A percentile compares a stretch with the other conserved stretches of the same genome.
Evolutionary conservation across 116 monocot species (phyloP).

Genomic region (Iris pallida): DNA sequence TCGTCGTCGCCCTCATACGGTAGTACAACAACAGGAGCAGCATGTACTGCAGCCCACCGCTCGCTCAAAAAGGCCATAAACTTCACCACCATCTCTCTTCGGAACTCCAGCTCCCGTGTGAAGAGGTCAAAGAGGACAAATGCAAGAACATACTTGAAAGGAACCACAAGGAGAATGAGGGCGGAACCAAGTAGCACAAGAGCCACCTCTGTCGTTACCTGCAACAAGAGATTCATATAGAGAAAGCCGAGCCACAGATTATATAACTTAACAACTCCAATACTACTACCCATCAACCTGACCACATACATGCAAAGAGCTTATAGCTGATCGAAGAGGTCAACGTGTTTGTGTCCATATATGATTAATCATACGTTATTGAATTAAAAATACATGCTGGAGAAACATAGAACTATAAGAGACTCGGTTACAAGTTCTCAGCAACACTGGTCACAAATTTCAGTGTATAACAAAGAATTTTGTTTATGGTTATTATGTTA

Average conservation of each 20-base stretch:
- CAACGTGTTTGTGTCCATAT: too few relatives aligned
- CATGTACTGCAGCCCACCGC: conserved; percentile 71
- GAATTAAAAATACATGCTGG: too few relatives aligned
- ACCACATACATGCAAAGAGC: too few relatives aligned
- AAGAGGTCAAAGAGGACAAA: conserved; percentile 66
- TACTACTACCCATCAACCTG: too few relatives aligned
- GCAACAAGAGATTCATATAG: conserved; percentile 16
- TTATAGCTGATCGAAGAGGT: too few relatives aligned
- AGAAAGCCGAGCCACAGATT: not conserved
- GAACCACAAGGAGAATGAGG: conserved; percentile 48
- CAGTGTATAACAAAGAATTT: too few relatives aligned
- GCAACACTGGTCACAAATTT: too few relatives aligned
- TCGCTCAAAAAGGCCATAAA: conserved; percentile 62
- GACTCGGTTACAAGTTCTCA: too few relatives aligned
- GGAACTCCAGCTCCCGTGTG: conserved; percentile 80
- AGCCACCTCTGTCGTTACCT: conserved; percentile 72
- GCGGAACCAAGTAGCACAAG: conserved; percentile 54
- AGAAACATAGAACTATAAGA: too few relatives aligned
- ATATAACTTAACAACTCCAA: not conserved
- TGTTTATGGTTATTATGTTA: too few relatives aligned
- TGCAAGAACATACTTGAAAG: conserved; percentile 69
- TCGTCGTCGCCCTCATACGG: conserved; percentile 49
- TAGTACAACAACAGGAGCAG: conserved; percentile 72
- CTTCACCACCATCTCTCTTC: conserved; percentile 59
- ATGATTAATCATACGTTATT: too few relatives aligned